Evolutionary conservation across 129 eudicot species (phyloP), one percentile per base, ranked within the genome.

Genomic region (Lactuca sativa): DNA sequence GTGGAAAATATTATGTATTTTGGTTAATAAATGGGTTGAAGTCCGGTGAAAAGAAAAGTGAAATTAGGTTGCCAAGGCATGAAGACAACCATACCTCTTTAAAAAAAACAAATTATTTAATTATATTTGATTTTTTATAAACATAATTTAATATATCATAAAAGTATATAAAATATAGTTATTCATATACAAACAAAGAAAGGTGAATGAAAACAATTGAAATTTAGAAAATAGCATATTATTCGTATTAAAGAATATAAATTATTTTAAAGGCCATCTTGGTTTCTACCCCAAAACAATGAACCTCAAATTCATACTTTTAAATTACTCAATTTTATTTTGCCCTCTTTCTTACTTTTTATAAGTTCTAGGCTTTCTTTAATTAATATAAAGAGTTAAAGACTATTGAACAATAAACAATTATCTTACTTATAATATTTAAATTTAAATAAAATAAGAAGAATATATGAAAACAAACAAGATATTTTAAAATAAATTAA

Each of bases 1-100:
- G 82, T 64, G 67, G 56, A 33, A 57, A 64, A 70, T 4, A 15
- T 77, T 71, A 77, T 77, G 77, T 66, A 77, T 71, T 77, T 77
- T 77, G 48, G 77, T 77, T 77, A 64, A 77, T 71, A 71, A 70
- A 64, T 64, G 47, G 72, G 49, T 77, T 77, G 82, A 10, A 77
- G 73, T 77, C 82, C 77, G 82, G 82, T 77, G 76, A 77, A 77
- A 73, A 71, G 67, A 71, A 77, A 71, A 77, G 77, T 77, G 77
- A 64, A 77, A 77, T 77, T 71, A 77, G 77, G 82, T 77, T 77
- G 82, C 72, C 66, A 74, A 73, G 54, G 82, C 82, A 71, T 71
- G 82, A 77, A 64, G 82, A 77, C 82, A 77, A 71, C 82, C 77
- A 77, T 65, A 64, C 82, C 73, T 71, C 77, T 71, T 71, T 77